A percentile compares a stretch with the other conserved stretches of the same genome.
These are phyloP conservation scores for Pisolithus tinctorius DNA, from an alignment of 768 basidiomycete species.

Conservation along the genomic window DNA sequence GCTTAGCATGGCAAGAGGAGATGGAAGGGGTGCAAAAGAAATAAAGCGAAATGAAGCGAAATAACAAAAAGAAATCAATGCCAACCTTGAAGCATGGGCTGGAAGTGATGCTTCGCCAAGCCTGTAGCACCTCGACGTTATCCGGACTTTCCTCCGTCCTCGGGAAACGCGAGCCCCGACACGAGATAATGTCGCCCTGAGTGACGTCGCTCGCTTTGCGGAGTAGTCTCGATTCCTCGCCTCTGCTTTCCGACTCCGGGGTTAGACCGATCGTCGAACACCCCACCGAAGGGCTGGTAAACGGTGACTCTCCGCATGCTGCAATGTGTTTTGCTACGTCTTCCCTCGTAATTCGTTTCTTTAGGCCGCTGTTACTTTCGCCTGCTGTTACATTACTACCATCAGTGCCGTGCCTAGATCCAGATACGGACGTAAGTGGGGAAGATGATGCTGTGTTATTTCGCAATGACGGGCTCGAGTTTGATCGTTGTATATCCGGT, in stretches of 20 bases:
- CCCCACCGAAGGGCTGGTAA: conserved; percentile 27
- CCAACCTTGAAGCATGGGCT: conserved; percentile 72
- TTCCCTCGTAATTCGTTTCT: conserved; percentile 32
- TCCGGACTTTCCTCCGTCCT: conserved; percentile 60
- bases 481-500: conserved; percentile 15
- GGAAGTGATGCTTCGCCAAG: conserved; percentile 71
- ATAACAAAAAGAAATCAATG: conserved; percentile 4
- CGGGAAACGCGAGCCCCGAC: conserved; percentile 63
- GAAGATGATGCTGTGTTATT: conserved; percentile 13
- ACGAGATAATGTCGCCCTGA: conserved; percentile 51
- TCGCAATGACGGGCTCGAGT: conserved; percentile 7
- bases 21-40: no score
- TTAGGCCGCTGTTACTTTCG: conserved; percentile 23
- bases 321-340: conserved; percentile 47
- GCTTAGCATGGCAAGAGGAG: no score
- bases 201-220: conserved; percentile 39
- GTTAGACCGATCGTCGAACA: conserved; percentile 17
- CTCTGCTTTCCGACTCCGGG: not conserved
- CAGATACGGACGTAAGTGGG: conserved; percentile 21
- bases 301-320: conserved; percentile 54
- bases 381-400: not conserved
- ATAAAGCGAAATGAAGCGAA: not conserved
- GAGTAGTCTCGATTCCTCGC: conserved; percentile 3
- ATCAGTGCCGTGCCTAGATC: conserved; percentile 28
- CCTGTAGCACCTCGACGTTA: conserved; percentile 72